Evolutionary conservation across 257 asterid genomes (phyloP), one percentile per base, ranked within the genome.

Genomic region (Fraxinus pennsylvanica): DNA sequence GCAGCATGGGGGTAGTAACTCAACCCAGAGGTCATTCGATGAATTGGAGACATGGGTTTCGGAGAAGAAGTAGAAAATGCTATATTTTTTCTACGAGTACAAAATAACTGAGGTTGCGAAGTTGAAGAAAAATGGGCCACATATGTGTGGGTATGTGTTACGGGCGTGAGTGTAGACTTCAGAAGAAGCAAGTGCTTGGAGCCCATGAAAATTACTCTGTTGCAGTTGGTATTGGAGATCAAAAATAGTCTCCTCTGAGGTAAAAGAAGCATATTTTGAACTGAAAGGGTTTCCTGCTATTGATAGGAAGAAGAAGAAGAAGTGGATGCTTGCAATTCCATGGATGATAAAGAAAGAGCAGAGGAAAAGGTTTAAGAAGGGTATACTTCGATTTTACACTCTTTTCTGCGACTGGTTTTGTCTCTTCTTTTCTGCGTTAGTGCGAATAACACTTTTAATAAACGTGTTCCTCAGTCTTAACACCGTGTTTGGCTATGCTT

Each of bases 1-100:
- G 93, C 84, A 47, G 88, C 76, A 70, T 68, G 81, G 29, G 96
- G 81, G 2, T 83, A 54, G 80, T 69, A 84, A 75, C 91, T 80
- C 65, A 80, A 85, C 57, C 89, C 81, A 70, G 79, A 45, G n/a
- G 77, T 68, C 82, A 71, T 84, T 74, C 50, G 86, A 39, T 82
- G 73, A 79, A 82, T 81, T 73, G 86, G 86, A 54, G 79, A 78
- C 14, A 83, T 76, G 75, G 70, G 89, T 73, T 67, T 91, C 13
- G 84, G 69, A 47, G n/a, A 47, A 72, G 81, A 77, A 75, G 89
- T 54, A 41, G 81, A 80, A 79, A 74, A 76, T 68, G 74, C 63
- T 47, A 74, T 50, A 75, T 29, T 84, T 70, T 81, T 80, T 77
- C 74, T 65, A 43, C 13, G 21, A n/a, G 76, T 73, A 66, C 57